Evolutionary conservation across 495 filamentous ascomycete genomes (phyloP), one percentile per base, ranked within the genome.

Genomic region (Lichenothelia convexa): DNA sequence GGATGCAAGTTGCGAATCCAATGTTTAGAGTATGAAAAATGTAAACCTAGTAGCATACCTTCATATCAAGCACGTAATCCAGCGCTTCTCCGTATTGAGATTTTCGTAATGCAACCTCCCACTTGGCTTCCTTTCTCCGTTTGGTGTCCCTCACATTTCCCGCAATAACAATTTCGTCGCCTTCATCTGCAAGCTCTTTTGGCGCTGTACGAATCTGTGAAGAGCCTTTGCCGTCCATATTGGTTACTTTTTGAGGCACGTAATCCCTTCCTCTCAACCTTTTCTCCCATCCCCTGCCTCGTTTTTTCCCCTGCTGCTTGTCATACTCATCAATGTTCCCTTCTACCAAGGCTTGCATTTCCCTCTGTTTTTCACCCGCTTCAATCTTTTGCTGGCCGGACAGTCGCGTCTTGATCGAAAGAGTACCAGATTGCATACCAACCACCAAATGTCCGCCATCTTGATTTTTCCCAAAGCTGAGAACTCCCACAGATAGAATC

Each of bases 371-470:
- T 42, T 89, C 81, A 17, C 70, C 64, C 40, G 81, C 80, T 39
- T 69, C 71, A 22, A 76, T 68, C 42, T 89, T 87, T 34, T 85
- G 75, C 38, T 83, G 66, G 12, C 87, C 85, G 0, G 80, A 78
- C 0, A 91, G 67, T 0, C 86, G 73, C 16, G 91, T 95, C 49
- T 78, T 75, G 41, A 95, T 67, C 2, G 82, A 89, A 3, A 97
- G 59, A 1, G 93, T 63, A 21, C 91, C 91, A 2, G 82, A 89
- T 42, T 86, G 74, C 75, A 94, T 81, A 56, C 91, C 89, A 0
- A 95, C 87, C 5, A 75, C 83, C 21, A 99, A 65, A 57, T 99
- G 89, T 36, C 80, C 78, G 46, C 92, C 83, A 45, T 83, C 80
- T 18, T 67, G 68, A 13, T 65, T 61, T 13, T 63, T 48, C 17